phyloP scores from a whole-genome alignment of 2,329 filamentous ascomycete species.

The Ophiostoma piceae region DNA sequence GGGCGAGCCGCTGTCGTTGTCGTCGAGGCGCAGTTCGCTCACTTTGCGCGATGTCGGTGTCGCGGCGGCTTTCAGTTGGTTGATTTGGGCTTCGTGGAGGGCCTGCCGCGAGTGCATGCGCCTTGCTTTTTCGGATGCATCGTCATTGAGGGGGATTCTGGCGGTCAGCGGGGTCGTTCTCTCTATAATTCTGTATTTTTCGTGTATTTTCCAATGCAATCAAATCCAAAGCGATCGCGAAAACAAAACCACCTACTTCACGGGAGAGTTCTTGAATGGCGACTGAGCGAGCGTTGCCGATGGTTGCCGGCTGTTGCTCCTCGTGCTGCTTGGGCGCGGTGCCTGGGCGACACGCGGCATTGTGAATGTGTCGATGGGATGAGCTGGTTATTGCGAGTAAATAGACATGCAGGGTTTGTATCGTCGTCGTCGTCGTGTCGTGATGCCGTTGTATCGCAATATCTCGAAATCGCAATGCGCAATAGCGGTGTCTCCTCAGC shows the following conservation, averaged over 20 bases:
- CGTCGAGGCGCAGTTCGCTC: conserved; percentile 50
- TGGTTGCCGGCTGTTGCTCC: conserved; percentile 39
- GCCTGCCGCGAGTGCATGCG: conserved; percentile 83
- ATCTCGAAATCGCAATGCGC: not conserved
- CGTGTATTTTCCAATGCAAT: not conserved
- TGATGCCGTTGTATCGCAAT: not conserved
- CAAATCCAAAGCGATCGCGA: not conserved
- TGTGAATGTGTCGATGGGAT: conserved; percentile 23
- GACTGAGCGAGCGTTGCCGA: conserved; percentile 46
- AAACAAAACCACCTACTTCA: conserved; percentile 44
- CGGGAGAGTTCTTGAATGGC: conserved; percentile 54
- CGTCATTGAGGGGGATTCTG: conserved; percentile 94
- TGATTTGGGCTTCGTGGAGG: conserved; percentile 83
- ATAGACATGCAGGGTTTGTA: not conserved
- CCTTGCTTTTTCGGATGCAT: conserved; percentile 83
- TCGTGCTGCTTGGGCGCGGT: conserved; percentile 43
- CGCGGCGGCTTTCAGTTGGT: conserved; percentile 73
- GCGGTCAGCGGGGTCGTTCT: not conserved
- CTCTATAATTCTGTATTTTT: not conserved
- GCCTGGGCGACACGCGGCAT: conserved; percentile 57
- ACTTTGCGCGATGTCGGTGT: conserved; percentile 64
- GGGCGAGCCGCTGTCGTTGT: conserved; percentile 50
- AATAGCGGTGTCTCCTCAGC: not conserved
- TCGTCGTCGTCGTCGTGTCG: not conserved
- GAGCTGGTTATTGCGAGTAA: not conserved